Base-by-base conservation (phyloP, 192 early-diverging fungal genomes). In the Backusella morwellensis region DNA sequence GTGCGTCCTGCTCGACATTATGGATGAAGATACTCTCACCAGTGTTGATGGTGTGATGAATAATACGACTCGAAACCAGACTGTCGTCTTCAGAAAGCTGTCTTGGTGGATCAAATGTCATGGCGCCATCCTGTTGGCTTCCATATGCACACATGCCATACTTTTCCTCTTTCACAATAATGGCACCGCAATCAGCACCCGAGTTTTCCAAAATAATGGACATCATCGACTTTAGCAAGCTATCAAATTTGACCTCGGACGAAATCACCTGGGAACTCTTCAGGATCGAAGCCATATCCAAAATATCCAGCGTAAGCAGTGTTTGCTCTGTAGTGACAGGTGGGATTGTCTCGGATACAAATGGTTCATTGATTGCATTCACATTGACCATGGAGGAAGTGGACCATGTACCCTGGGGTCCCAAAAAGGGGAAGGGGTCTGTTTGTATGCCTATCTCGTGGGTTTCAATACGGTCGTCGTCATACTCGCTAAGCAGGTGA, bases 231-330 rank as follows among this genome's bases (percentile, higher is more conserved):
- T 81, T 67, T n/a, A 81, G 36, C 4, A 81, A 32, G 70, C 80
- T 75, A 47, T 81, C 80, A 66, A 81, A 81, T 54, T 77, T 78
- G 11, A 81, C 80, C 75, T 81, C 80, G 15, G 76, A 78, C 36
- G 80, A 81, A 9, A 81, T 81, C 1, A 81, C 80, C 71, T 81
- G 80, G 2, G 76, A 74, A 34, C 80, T 81, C 73, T 81, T 81
- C 7, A 81, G 42, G 21, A 81, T 81, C 1, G 80, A 81, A 9
- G 80, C 80, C 41, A 81, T 70, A 47, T 81, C 80, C n/a, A 77
- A 26, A 66, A 81, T 81, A 72, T 81, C 80, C 9, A 81, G 29
- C 4, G 75, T 78, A 3, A 77, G 40, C 4, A 81, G 68, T 19
- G 80, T 74, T 50, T 81, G 80, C 35, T 81, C 80, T 23, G 80